Percentiles rank a stretch among this genome's conserved stretches.
Conservation (phyloP, 257 asterid genomes). For the Nicotiana undulata region DNA sequence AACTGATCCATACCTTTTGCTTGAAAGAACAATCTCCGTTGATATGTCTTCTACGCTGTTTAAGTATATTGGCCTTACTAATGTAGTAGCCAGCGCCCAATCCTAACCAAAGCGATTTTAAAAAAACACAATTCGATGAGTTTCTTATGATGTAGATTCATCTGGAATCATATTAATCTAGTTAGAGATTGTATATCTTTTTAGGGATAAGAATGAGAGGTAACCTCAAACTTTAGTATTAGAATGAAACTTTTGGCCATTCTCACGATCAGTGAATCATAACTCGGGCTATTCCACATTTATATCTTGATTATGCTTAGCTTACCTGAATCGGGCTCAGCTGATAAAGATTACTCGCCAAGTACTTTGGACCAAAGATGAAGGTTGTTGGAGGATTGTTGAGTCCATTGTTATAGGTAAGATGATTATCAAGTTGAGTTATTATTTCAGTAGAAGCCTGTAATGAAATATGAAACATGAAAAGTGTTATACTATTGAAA, state of each 20-base stretch:
- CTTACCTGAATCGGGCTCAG: conserved; percentile 23
- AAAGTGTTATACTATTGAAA: neutral
- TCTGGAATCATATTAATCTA: too few species aligned
- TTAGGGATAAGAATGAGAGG: too few species aligned
- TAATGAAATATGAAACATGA: neutral
- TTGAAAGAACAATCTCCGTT: conserved; percentile 9
- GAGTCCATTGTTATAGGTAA: conserved; percentile 11
- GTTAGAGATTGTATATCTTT: too few species aligned
- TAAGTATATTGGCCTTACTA: conserved; percentile 14
- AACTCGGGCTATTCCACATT: neutral
- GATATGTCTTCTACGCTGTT: conserved; percentile 11
- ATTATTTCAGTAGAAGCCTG: neutral
- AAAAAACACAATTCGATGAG: neutral
- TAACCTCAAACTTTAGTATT: too few species aligned
- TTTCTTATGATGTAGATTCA: neutral
- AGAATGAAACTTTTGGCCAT: neutral
- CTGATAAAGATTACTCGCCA: conserved; percentile 16
- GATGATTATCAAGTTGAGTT: conserved; percentile 4
- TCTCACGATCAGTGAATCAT: neutral
- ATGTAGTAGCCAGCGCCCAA: conserved; percentile 23
- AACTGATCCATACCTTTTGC: conserved; percentile 16
- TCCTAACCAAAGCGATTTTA: conserved; percentile 12
- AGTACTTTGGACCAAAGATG: conserved; percentile 6
- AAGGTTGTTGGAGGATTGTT: conserved; percentile 18
- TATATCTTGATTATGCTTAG: neutral